Evolutionary conservation across 257 asterid species (phyloP).

Genomic region (Linaria vulgaris): DNA sequence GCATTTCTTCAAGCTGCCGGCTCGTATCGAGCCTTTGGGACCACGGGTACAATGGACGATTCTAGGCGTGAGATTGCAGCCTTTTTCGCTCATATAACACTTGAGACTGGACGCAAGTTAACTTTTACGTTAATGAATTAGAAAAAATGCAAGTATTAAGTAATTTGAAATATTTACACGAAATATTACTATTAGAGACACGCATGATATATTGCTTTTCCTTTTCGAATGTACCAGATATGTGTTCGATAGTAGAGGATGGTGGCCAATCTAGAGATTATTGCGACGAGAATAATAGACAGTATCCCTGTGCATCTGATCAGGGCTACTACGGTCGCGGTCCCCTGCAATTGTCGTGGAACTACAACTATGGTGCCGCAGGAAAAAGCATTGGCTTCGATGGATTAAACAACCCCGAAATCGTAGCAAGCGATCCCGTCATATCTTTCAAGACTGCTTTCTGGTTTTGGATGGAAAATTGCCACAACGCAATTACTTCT

Average conservation of each 20-base stretch:
- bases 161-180: no score
- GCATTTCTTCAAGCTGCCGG: constrained; percentile 44
- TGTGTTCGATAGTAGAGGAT: constrained; percentile 7
- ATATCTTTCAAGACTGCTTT: constrained; percentile 37
- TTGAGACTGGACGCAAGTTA: constrained; percentile 48
- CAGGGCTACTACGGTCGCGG: constrained; percentile 40
- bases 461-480: constrained; percentile 46
- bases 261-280: constrained; percentile 26
- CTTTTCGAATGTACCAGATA: background rate
- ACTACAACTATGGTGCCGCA: constrained; percentile 42
- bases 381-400: constrained; percentile 37
- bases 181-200: background rate
- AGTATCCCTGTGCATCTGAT: constrained; percentile 29
- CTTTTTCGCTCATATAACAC: constrained; percentile 54
- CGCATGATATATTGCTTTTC: constrained; percentile 24
- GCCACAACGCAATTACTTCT: constrained; percentile 32
- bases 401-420: constrained; percentile 34
- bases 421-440: constrained; percentile 30
- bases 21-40: constrained; percentile 41
- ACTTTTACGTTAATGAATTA: no score
- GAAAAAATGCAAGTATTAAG: no score
- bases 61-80: constrained; percentile 50
- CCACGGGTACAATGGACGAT: constrained; percentile 37
- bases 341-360: constrained; percentile 41
- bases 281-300: constrained; percentile 26